Evolutionary conservation across 257 asterid species (phyloP), one percentile per base, ranked within the genome.

Genomic region (Solanum piurae): DNA sequence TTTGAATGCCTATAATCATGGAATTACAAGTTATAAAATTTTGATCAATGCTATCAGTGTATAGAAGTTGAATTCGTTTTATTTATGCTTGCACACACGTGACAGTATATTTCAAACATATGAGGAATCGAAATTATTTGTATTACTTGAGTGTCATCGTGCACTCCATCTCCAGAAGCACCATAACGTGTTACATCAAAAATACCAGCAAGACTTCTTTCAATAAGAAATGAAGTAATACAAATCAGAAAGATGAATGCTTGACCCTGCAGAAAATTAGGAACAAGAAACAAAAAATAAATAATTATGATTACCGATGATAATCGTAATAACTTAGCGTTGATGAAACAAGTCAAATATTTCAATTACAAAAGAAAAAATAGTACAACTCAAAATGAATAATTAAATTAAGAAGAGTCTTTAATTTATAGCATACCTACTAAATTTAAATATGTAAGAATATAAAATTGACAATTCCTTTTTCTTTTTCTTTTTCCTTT

Each of bases 121-220:
- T 23, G 52, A 75, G 58, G 12, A 75, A 23, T 38, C 12, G 21
- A 38, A 38, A 44, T 7, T 25, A 77, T 77, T 40, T 77, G 38
- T 13, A 20, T 77, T 85, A 88, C 90, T 18, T 85, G 31, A 55
- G 88, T 33, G 58, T 88, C 90, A 36, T 88, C 90, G 44, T 76
- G 90, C 12, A 31, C 18, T 75, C 90, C 90, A 64, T 88, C 88
- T 76, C 90, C 90, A 85, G 37, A 25, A 8, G 86, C 90, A 34
- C 88, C 90, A 85, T 76, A 88, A 29, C 44, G 12, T 25, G 74
- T 66, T 36, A 88, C 88, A 77, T 76, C 55, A 86, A 75, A 85
- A 33, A 12, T 33, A 74, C 71, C 83, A 55, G 88, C 90, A 37
- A 31, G 29, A 83, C 86, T 73, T 58, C 34, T 68, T 5, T 85